Conservation (phyloP, 2,329 filamentous ascomycete genomes). For the Xylariaceae sp. region DNA sequence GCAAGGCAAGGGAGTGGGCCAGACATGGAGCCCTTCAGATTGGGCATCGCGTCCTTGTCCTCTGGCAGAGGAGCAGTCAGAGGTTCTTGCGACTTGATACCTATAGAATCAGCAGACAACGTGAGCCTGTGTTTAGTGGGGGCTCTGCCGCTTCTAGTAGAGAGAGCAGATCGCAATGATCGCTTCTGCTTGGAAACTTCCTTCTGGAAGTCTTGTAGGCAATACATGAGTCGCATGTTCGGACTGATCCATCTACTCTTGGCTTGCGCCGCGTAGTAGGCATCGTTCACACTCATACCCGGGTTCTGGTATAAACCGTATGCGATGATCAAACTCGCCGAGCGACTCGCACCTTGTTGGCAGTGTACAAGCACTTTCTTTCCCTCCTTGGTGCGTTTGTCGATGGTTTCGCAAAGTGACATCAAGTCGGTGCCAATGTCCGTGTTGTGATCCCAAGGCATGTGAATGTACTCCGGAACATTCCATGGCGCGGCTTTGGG, state of each 20-base stretch:
- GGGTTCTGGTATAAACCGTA: conserved; percentile 79
- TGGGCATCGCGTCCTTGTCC: conserved; percentile 44
- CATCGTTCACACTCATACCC: conserved; percentile 71
- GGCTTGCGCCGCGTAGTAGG: conserved; percentile 73
- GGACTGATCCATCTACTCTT: conserved; percentile 85
- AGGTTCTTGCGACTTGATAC: conserved; percentile 49
- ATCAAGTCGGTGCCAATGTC: conserved; percentile 75
- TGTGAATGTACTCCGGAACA: conserved; percentile 77
- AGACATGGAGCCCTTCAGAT: conserved; percentile 33
- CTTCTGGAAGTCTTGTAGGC: conserved; percentile 74
- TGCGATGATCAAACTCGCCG: conserved; percentile 79
- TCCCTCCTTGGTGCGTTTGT: conserved; percentile 63
- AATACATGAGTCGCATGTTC: conserved; percentile 90
- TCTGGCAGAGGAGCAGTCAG: conserved; percentile 56
- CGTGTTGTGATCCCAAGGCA: conserved; percentile 84
- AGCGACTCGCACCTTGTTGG: conserved; percentile 80
- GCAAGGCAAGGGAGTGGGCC: conserved; percentile 44
- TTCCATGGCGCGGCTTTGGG: conserved; percentile 47
- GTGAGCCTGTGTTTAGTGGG: conserved; percentile 57
- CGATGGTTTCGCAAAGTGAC: conserved; percentile 69
- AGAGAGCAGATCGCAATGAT: conserved; percentile 42
- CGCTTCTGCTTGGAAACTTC: conserved; percentile 50
- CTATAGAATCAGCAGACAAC: conserved; percentile 54
- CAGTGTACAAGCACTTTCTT: conserved; percentile 81
- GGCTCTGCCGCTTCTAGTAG: conserved; percentile 48